Evolutionary conservation across 805 yeast genomes (phyloP).

Genomic region (Maudiozyma serrabonitensis): DNA sequence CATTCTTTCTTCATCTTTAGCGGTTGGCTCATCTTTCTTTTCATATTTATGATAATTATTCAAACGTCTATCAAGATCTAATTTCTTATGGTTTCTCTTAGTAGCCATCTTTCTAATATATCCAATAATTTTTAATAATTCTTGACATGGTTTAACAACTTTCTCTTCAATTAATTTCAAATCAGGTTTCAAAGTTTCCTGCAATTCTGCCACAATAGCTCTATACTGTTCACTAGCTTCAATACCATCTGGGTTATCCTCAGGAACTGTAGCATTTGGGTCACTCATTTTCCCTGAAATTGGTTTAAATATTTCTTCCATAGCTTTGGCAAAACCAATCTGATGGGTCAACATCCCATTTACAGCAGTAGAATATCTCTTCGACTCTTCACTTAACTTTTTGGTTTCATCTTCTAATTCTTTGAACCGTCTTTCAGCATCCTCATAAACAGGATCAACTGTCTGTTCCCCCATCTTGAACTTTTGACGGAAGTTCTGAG

Average conservation of each 20-base stretch:
- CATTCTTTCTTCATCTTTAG: conserved; percentile 85
- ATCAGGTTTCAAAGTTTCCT: conserved; percentile 82
- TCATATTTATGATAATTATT: conserved; percentile 62
- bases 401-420: conserved; percentile 86
- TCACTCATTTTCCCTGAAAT: conserved; percentile 88
- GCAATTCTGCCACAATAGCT: conserved; percentile 77
- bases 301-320: conserved; percentile 93
- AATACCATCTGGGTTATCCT: conserved; percentile 95
- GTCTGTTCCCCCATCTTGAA: conserved; percentile 75
- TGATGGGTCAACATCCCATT: conserved; percentile 91
- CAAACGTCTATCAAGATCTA: conserved; percentile 83
- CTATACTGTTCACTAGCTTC: conserved; percentile 89
- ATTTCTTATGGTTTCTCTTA: conserved; percentile 89
- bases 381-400: conserved; percentile 80
- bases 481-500: conserved; percentile 84
- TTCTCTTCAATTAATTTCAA: conserved; percentile 84
- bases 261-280: conserved; percentile 76
- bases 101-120: conserved; percentile 86
- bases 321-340: conserved; percentile 88
- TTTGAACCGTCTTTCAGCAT: conserved; percentile 93
- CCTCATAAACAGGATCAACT: conserved; percentile 82
- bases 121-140: conserved; percentile 70
- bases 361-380: conserved; percentile 82
- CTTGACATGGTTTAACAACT: conserved; percentile 86
- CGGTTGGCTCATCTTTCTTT: conserved; percentile 70